Evolutionary conservation across 306 rosid species (phyloP).

Genomic region (Prunus kanzakura): DNA sequence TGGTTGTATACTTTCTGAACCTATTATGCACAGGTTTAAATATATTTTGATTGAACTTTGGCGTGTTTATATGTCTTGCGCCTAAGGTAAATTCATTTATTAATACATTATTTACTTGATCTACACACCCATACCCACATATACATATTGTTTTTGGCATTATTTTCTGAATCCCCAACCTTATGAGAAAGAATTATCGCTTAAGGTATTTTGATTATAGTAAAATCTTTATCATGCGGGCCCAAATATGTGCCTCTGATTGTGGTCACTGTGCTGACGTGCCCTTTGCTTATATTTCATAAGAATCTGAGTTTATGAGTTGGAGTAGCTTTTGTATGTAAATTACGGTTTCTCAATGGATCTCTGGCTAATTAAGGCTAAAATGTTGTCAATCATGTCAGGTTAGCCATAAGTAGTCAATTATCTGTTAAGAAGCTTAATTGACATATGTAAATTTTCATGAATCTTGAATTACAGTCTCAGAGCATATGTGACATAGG

Average conservation of each 20-base stretch:
- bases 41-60: background rate
- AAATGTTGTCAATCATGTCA: background rate
- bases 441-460: background rate
- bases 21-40: background rate
- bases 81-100: background rate
- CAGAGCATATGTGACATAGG: no score
- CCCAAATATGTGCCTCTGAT: background rate
- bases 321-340: background rate
- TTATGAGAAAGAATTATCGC: background rate
- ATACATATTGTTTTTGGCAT: background rate
- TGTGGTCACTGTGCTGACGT: background rate
- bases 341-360: background rate
- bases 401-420: background rate
- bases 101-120: background rate
- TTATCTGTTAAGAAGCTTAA: background rate
- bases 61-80: background rate
- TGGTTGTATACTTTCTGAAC: constrained; percentile 2
- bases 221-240: background rate
- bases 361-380: background rate
- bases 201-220: background rate
- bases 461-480: background rate
- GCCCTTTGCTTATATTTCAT: background rate
- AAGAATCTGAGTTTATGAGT: background rate
- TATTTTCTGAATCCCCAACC: background rate
- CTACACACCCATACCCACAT: background rate